Evolutionary conservation across 2,329 filamentous ascomycete genomes (phyloP).

Genomic region (Fusarium anthophilum): DNA sequence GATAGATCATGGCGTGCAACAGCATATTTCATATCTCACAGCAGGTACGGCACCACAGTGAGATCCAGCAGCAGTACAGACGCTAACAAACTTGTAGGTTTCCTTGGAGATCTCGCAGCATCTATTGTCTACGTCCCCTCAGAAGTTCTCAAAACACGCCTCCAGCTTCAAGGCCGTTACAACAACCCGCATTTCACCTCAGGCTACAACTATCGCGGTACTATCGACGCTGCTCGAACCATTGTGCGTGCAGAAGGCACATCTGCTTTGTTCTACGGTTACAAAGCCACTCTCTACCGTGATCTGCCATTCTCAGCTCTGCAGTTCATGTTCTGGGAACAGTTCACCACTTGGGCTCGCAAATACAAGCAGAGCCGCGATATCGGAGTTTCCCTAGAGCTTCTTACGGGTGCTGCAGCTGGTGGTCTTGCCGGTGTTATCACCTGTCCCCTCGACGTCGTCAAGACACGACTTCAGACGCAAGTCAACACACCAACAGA

Average conservation of each 20-base stretch:
- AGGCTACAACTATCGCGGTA: conserved; percentile 95
- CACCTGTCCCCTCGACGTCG: conserved; percentile 95
- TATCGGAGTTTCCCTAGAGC: conserved; percentile 85
- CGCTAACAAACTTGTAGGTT: conserved; percentile 63
- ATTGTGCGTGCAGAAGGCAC: conserved; percentile 86
- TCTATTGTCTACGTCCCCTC: conserved; percentile 96
- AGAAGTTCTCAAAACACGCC: conserved; percentile 95
- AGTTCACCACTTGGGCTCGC: conserved; percentile 85
- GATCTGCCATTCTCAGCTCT: conserved; percentile 96
- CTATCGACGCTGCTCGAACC: conserved; percentile 82
- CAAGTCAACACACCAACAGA: conserved; percentile 68
- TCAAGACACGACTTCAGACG: conserved; percentile 96
- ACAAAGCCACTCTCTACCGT: conserved; percentile 92
- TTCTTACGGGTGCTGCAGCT: conserved; percentile 87
- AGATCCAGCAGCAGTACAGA: background rate
- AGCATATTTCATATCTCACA: conserved; percentile 85
- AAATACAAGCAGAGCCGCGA: conserved; percentile 81
- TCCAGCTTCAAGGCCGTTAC: conserved; percentile 93
- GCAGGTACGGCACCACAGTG: conserved; percentile 66
- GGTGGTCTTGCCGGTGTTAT: conserved; percentile 93
- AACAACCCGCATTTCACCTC: conserved; percentile 95
- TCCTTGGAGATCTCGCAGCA: conserved; percentile 90
- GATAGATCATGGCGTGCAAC: conserved; percentile 83
- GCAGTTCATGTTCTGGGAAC: conserved; percentile 98
- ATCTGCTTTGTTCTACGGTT: conserved; percentile 92